These are phyloP conservation scores for Aspergillus sp. DNA, from an alignment of 2,329 filamentous ascomycete species.

Conservation along the genomic window DNA sequence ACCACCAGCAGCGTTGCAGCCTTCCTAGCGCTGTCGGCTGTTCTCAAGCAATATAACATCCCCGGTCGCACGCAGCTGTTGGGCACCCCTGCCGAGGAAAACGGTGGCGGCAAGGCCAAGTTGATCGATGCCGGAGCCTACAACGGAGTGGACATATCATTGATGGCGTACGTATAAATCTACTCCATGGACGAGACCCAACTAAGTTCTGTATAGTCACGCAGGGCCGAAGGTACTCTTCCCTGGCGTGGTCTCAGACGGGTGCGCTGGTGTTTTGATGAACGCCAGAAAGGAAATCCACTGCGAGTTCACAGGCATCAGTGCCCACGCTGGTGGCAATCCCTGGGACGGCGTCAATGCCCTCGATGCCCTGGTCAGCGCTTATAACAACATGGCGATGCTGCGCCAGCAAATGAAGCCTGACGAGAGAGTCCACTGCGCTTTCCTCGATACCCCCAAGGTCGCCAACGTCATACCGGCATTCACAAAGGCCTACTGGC, in stretches of 20 bases:
- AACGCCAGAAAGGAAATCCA: conserved; percentile 37
- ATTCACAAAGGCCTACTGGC: conserved; percentile 47
- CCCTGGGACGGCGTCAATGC: conserved; percentile 63
- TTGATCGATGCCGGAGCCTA: conserved; percentile 48
- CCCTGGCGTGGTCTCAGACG: too few relatives aligned
- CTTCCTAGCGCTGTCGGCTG: conserved; percentile 48
- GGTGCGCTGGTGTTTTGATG: conserved; percentile 26
- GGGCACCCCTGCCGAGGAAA: conserved; percentile 42
- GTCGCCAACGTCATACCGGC: conserved; percentile 60
- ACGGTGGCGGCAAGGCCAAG: conserved; percentile 40
- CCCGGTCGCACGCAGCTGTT: conserved; percentile 36
- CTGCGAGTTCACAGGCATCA: conserved; percentile 50
- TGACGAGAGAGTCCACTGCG: conserved; percentile 53
- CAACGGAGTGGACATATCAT: conserved; percentile 39
- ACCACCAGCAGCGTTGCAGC: conserved; percentile 36
- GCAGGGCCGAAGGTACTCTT: too few relatives aligned
- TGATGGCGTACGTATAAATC: conserved; percentile 46
- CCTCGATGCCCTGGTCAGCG: conserved; percentile 55
- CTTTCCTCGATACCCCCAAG: conserved; percentile 55
- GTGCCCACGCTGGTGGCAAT: conserved; percentile 57
- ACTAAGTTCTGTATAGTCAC: too few relatives aligned
- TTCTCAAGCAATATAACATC: conserved; percentile 44
- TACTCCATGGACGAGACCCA: too few relatives aligned
- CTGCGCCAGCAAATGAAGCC: conserved; percentile 59
- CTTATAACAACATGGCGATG: conserved; percentile 48